A percentile compares a stretch with the other conserved stretches of the same genome.
These are phyloP conservation scores for Botryotinia calthae DNA, from an alignment of 2,329 filamentous ascomycete species.

Conservation along the genomic window DNA sequence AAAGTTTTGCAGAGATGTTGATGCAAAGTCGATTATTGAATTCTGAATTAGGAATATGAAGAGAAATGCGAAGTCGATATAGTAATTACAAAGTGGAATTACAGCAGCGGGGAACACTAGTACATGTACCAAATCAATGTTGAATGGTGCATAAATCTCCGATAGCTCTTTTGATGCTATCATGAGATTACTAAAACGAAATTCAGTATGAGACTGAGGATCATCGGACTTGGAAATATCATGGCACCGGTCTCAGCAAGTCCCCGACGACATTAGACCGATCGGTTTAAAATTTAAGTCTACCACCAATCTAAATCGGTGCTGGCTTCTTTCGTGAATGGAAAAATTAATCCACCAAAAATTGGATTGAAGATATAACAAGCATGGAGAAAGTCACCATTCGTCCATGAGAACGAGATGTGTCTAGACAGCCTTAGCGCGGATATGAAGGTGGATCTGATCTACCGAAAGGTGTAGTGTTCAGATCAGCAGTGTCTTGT, in stretches of 20 bases:
- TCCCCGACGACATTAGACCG: background rate
- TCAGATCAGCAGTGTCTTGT: background rate
- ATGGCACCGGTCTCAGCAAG: background rate
- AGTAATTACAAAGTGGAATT: background rate
- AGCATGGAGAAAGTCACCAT: background rate
- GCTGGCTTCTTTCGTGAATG: background rate
- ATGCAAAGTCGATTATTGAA: background rate
- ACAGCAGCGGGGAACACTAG: background rate
- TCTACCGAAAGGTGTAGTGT: background rate
- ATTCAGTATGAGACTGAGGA: background rate
- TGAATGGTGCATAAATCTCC: background rate
- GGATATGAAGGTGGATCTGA: background rate
- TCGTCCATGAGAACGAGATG: background rate
- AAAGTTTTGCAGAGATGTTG: background rate
- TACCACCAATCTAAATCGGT: background rate
- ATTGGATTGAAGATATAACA: background rate
- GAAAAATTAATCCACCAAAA: background rate
- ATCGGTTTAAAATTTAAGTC: background rate
- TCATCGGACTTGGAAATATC: background rate
- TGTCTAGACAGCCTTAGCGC: conserved; percentile 2
- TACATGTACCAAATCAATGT: background rate
- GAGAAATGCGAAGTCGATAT: background rate
- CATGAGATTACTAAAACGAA: background rate
- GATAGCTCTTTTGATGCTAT: background rate
- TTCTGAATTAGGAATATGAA: background rate